A percentile compares a stretch with the other conserved stretches of the same genome.
Conservation (phyloP, 148 eudicot genomes). For the Persicaria maculosa region DNA sequence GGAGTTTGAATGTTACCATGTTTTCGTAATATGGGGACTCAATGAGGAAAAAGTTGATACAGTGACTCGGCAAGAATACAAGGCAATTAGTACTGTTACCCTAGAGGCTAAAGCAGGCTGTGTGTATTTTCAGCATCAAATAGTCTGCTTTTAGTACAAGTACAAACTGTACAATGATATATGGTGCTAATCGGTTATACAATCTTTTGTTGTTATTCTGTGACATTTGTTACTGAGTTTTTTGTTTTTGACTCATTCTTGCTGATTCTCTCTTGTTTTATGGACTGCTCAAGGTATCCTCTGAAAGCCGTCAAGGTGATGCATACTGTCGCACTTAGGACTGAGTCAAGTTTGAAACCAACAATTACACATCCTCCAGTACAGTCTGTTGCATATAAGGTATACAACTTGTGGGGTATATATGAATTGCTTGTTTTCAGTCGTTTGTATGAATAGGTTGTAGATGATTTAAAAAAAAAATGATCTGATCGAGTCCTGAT, state of each 20-base stretch:
- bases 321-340: conserved; percentile 94
- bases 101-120: too few species aligned
- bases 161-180: too few species aligned
- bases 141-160: too few species aligned
- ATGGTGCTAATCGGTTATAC: too few species aligned
- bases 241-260: background rate
- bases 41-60: too few species aligned
- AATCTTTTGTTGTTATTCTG: background rate
- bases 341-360: conserved; percentile 43
- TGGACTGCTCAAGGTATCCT: conserved; percentile 48
- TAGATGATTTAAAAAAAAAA: background rate
- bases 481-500: background rate
- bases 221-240: background rate
- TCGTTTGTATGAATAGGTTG: background rate
- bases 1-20: too few species aligned
- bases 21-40: too few species aligned
- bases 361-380: conserved; percentile 7
- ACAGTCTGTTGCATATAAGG: conserved; percentile 14
- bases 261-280: conserved; percentile 13
- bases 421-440: background rate
- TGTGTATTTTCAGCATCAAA: too few species aligned
- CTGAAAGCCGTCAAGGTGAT: conserved; percentile 94
- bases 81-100: too few species aligned
- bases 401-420: background rate
- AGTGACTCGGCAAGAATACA: too few species aligned